Evolutionary conservation across 345 rosid species (phyloP).

Genomic region (Salix udensis): DNA sequence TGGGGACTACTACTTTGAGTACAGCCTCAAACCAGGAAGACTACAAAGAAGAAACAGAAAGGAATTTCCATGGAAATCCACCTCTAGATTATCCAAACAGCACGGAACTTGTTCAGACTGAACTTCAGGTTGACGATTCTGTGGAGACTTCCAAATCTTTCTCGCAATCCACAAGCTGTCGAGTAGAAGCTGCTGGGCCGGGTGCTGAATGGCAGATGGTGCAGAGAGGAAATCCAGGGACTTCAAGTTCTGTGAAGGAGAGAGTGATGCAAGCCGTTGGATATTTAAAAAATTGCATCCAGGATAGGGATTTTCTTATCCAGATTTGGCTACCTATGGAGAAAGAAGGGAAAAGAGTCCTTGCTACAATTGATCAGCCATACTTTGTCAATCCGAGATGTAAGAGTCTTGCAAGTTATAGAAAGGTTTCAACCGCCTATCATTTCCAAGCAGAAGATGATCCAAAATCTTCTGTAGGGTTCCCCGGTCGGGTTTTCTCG

Average conservation of each 20-base stretch:
- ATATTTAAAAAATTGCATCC: constrained; percentile 43
- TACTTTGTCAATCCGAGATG: constrained; percentile 43
- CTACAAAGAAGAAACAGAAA: not conserved
- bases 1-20: constrained; percentile 22
- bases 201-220: constrained; percentile 52
- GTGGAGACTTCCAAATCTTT: not conserved
- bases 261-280: constrained; percentile 49
- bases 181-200: constrained; percentile 39
- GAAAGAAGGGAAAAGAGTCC: constrained; percentile 50
- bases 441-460: constrained; percentile 61
- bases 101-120: not conserved
- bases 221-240: not conserved
- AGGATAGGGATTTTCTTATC: constrained; percentile 51
- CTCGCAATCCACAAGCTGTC: constrained; percentile 21
- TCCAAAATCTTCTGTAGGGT: constrained; percentile 47
- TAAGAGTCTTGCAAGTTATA: constrained; percentile 53
- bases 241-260: constrained; percentile 45
- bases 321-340: constrained; percentile 78
- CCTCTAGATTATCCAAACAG: not conserved
- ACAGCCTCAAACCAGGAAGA: constrained; percentile 23
- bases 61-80: not conserved
- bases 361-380: constrained; percentile 68
- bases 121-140: not conserved
- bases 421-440: constrained; percentile 51
- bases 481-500: constrained; percentile 73